Evolutionary conservation across 352 stramenopile species (phyloP).

Genomic region (Phytophthora cryptogea): DNA sequence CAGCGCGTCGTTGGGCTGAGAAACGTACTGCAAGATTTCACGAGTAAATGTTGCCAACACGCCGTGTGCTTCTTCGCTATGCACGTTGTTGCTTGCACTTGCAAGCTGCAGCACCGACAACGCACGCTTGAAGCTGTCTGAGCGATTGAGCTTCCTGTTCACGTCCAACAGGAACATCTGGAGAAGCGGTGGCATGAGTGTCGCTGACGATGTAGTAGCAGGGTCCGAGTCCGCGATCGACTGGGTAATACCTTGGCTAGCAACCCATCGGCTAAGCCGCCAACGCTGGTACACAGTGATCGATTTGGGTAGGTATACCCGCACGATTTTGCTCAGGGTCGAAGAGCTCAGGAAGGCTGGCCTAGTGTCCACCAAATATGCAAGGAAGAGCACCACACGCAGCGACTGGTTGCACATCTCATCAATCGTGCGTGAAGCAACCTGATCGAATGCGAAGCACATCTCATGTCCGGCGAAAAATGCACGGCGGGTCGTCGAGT

Average conservation of each 20-base stretch:
- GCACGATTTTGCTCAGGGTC: conserved; percentile 48
- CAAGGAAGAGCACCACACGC: conserved; percentile 67
- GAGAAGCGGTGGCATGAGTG: conserved; percentile 59
- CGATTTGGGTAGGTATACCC: conserved; percentile 53
- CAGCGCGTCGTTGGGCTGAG: conserved; percentile 56
- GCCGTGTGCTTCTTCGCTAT: conserved; percentile 57
- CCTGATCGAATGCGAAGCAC: conserved; percentile 64
- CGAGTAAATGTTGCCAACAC: conserved; percentile 59
- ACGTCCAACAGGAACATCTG: conserved; percentile 68
- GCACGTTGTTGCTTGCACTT: conserved; percentile 43
- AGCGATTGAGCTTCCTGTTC: conserved; percentile 55
- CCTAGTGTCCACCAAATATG: conserved; percentile 64
- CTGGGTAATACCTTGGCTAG: conserved; percentile 59
- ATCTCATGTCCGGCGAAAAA: conserved; percentile 63
- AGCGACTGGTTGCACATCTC: conserved; percentile 66
- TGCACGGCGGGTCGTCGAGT: conserved; percentile 32
- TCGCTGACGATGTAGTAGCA: conserved; percentile 44
- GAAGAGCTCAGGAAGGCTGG: conserved; percentile 52
- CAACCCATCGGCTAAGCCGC: conserved; percentile 65
- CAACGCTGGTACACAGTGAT: conserved; percentile 78
- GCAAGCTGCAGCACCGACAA: conserved; percentile 49
- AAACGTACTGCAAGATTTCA: conserved; percentile 60
- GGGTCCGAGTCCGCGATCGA: conserved; percentile 50
- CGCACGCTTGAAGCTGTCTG: conserved; percentile 53
- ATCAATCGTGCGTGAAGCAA: conserved; percentile 60